A percentile compares a stretch with the other conserved stretches of the same genome.
These are phyloP conservation scores for Amborella trichopoda DNA, from an alignment of 164 flowering plant species.

Conservation along the genomic window DNA sequence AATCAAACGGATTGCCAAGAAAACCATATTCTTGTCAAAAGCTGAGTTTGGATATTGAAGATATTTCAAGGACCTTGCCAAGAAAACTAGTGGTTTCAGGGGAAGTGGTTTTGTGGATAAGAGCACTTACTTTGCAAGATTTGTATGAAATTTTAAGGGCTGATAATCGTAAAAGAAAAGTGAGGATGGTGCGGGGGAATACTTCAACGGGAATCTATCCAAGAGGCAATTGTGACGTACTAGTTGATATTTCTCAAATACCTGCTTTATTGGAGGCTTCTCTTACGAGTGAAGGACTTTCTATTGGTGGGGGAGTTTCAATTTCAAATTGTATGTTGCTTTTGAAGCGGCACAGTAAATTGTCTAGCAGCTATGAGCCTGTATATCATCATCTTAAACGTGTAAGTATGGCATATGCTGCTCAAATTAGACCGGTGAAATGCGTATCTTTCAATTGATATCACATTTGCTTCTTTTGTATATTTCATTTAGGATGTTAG, in stretches of 20 bases:
- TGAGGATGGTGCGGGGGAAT: constrained; percentile 3
- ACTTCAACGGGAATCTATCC: constrained; percentile 6
- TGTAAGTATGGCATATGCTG: constrained; percentile 5
- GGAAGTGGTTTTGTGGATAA: constrained; percentile 4
- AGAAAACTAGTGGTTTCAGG: neutral
- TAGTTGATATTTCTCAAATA: constrained; percentile 4
- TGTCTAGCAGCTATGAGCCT: constrained; percentile 3
- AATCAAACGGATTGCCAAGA: neutral
- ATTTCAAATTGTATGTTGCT: constrained; percentile 3
- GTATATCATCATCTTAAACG: constrained; percentile 3
- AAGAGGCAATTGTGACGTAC: neutral
- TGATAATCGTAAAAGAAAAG: constrained; percentile 3
- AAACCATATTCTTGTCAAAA: neutral
- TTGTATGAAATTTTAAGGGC: constrained; percentile 2
- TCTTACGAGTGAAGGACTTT: neutral
- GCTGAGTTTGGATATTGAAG: constrained; percentile 1
- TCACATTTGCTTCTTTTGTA: too few relatives aligned
- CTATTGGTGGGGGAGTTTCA: constrained; percentile 4
- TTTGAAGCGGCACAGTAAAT: constrained; percentile 3
- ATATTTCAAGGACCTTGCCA: constrained; percentile 3
- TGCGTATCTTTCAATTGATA: too few relatives aligned
- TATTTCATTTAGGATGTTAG: too few relatives aligned
- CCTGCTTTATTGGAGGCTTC: constrained; percentile 3
- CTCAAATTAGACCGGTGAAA: too few relatives aligned
- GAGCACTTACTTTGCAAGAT: constrained; percentile 4